Evolutionary conservation across 2,329 filamentous ascomycete species (phyloP).

Genomic region (Westerdykella aurantiaca): DNA sequence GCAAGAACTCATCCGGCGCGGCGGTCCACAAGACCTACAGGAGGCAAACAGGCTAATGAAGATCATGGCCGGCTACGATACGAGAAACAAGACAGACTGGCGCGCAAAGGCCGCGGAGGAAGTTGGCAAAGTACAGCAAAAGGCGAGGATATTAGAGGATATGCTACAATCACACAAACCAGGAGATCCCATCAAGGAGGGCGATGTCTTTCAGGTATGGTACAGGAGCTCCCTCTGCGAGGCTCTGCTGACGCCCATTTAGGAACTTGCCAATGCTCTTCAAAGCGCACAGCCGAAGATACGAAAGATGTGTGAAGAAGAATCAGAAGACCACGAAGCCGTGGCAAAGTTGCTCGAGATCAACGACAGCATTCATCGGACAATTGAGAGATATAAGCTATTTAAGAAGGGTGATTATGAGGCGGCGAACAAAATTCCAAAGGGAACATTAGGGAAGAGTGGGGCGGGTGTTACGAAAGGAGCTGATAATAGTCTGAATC

Average conservation of each 20-base stretch:
- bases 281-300: conserved; percentile 97
- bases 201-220: conserved; percentile 60
- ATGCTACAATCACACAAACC: conserved; percentile 78
- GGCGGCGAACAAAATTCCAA: conserved; percentile 73
- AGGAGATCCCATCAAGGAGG: conserved; percentile 70
- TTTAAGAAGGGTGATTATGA: conserved; percentile 93
- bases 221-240: background rate
- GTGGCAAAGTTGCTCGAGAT: conserved; percentile 94
- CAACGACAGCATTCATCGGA: conserved; percentile 97
- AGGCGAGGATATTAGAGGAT: conserved; percentile 86
- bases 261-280: conserved; percentile 82
- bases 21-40: conserved; percentile 86
- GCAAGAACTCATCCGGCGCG: conserved; percentile 89
- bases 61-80: conserved; percentile 97
- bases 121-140: conserved; percentile 90
- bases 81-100: conserved; percentile 92
- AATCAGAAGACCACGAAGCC: conserved; percentile 92
- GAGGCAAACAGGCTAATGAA: conserved; percentile 99
- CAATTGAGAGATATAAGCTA: conserved; percentile 89
- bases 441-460: conserved; percentile 67
- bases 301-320: conserved; percentile 98
- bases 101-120: conserved; percentile 96
- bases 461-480: conserved; percentile 59
- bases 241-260: conserved; percentile 9
- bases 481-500: conserved; percentile 71